phyloP scores from a whole-genome alignment of 148 eudicot genomes.

The Rheum nobile region DNA sequence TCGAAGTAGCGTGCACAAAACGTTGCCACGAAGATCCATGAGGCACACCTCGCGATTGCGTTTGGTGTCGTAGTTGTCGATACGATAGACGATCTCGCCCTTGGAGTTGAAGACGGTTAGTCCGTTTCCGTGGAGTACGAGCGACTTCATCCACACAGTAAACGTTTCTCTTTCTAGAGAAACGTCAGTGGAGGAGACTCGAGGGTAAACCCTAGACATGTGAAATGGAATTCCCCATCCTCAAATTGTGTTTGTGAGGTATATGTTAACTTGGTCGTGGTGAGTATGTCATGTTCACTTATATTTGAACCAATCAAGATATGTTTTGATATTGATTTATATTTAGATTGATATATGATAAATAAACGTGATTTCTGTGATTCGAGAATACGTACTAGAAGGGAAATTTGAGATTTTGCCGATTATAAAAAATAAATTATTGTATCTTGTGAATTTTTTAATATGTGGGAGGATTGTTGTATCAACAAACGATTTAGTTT shows the following conservation, averaged over 20 bases:
- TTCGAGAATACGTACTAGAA: neutral
- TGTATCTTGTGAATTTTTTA: neutral
- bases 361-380: slow-evolving; percentile 3
- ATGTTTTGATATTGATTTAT: neutral
- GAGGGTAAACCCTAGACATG: slow-evolving; percentile 4
- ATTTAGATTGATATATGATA: neutral
- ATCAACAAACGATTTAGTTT: neutral
- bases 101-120: slow-evolving; percentile 54
- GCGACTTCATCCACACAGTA: slow-evolving; percentile 86
- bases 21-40: slow-evolving; percentile 68
- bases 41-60: slow-evolving; percentile 43
- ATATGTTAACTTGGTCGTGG: neutral
- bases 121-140: slow-evolving; percentile 54
- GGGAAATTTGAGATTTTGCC: neutral
- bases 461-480: neutral
- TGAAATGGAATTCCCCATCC: neutral
- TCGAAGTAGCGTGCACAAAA: slow-evolving; percentile 39
- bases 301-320: neutral
- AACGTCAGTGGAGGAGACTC: neutral
- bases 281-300: neutral
- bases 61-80: slow-evolving; percentile 60
- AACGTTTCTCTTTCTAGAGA: slow-evolving; percentile 23
- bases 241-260: neutral
- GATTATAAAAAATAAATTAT: neutral
- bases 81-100: slow-evolving; percentile 56